A percentile compares a stretch with the other conserved stretches of the same genome.
These are phyloP conservation scores for Annulohypoxylon stygium DNA, from an alignment of 495 filamentous ascomycete genomes.

Conservation along the genomic window DNA sequence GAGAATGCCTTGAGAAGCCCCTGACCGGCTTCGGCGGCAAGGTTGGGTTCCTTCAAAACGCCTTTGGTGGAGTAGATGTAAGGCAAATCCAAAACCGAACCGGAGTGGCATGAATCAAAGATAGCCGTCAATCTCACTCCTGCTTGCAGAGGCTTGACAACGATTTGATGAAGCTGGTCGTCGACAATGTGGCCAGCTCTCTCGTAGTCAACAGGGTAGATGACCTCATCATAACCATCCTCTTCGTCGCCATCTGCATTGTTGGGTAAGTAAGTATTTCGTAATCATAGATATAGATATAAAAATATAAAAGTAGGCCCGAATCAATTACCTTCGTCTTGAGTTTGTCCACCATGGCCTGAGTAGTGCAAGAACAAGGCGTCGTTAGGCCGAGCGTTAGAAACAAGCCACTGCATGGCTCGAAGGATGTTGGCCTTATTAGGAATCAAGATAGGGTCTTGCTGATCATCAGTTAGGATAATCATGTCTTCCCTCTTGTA, in stretches of 20 bases:
- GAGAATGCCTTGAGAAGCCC: constrained; percentile 87
- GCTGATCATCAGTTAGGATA: constrained; percentile 63
- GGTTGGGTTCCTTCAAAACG: constrained; percentile 97
- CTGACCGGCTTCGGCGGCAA: constrained; percentile 94
- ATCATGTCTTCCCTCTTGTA: constrained; percentile 68
- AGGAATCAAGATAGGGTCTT: constrained; percentile 57
- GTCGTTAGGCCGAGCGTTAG: constrained; percentile 61
- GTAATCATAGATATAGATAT: not conserved
- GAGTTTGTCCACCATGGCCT: constrained; percentile 66
- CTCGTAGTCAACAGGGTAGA: constrained; percentile 95
- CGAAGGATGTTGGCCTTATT: constrained; percentile 65
- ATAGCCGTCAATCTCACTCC: constrained; percentile 95
- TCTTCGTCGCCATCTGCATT: constrained; percentile 75
- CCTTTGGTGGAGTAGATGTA: constrained; percentile 97
- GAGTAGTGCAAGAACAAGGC: constrained; percentile 71
- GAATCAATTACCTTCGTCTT: constrained; percentile 48
- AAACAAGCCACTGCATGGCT: constrained; percentile 64
- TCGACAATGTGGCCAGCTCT: constrained; percentile 93
- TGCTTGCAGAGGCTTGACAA: constrained; percentile 83
- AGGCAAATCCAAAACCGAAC: constrained; percentile 93
- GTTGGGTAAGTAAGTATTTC: not conserved
- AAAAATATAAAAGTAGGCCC: not conserved
- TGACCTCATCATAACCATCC: constrained; percentile 94
- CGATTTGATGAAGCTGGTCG: constrained; percentile 92
- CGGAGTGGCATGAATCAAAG: constrained; percentile 98